Evolutionary conservation across 2,329 filamentous ascomycete genomes (phyloP).

Genomic region (Chaetomiaceae sp.): DNA sequence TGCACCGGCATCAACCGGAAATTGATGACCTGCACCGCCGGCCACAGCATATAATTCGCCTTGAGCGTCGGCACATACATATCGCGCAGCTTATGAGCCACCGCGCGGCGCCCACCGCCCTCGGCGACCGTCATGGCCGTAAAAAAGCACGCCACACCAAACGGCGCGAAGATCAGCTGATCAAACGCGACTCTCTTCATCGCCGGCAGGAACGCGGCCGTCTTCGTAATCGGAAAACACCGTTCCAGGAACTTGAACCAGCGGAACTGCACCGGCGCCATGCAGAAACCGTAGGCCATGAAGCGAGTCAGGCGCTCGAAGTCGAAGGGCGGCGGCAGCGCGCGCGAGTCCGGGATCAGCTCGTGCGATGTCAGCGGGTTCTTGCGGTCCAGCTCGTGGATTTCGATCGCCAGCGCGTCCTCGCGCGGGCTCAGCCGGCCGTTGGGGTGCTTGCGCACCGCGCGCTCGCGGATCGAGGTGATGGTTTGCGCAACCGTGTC

Average conservation of each 20-base stretch:
- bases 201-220: slow-evolving; percentile 65
- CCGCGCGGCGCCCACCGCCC: slow-evolving; percentile 74
- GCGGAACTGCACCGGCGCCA: slow-evolving; percentile 91
- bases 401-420: slow-evolving; percentile 76
- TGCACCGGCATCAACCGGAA: slow-evolving; percentile 92
- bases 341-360: slow-evolving; percentile 57
- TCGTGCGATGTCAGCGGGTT: slow-evolving; percentile 61
- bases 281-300: slow-evolving; percentile 95
- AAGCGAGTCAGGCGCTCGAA: slow-evolving; percentile 92
- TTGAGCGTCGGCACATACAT: slow-evolving; percentile 92
- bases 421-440: slow-evolving; percentile 55
- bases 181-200: slow-evolving; percentile 89
- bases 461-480: slow-evolving; percentile 69
- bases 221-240: slow-evolving; percentile 79
- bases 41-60: slow-evolving; percentile 94
- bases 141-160: slow-evolving; percentile 84
- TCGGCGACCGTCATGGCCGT: slow-evolving; percentile 94
- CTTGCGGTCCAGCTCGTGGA: slow-evolving; percentile 79
- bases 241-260: slow-evolving; percentile 86
- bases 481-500: slow-evolving; percentile 94
- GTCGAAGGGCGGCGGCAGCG: slow-evolving; percentile 77
- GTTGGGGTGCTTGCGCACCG: slow-evolving; percentile 53
- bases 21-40: slow-evolving; percentile 91
- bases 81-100: slow-evolving; percentile 80
- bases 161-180: slow-evolving; percentile 86